Evolutionary conservation across 108 stramenopile species (phyloP).

Genomic region (Cyclotella atomus): DNA sequence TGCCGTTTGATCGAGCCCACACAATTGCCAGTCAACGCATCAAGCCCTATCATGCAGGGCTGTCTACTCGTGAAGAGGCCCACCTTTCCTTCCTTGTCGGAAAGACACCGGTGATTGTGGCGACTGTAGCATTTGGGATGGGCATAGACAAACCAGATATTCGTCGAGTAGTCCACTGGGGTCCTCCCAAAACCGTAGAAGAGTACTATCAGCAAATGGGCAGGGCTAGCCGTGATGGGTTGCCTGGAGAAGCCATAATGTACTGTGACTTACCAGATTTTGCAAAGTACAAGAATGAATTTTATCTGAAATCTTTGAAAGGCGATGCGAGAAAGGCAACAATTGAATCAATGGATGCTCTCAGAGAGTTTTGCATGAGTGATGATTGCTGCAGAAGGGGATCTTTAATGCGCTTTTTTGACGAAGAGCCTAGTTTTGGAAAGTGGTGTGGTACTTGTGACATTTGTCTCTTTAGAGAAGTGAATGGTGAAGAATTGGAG

Average conservation of each 20-base stretch:
- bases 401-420: slow-evolving; percentile 71
- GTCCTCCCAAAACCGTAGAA: slow-evolving; percentile 91
- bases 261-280: slow-evolving; percentile 67
- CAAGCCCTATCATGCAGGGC: slow-evolving; percentile 86
- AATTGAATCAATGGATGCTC: slow-evolving; percentile 52
- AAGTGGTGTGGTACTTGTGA: slow-evolving; percentile 87
- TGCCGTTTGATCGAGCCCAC: slow-evolving; percentile 18
- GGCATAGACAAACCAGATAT: slow-evolving; percentile 94
- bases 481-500: slow-evolving; percentile 55
- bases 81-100: slow-evolving; percentile 88
- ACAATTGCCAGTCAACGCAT: slow-evolving; percentile 26
- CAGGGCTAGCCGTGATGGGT: slow-evolving; percentile 94
- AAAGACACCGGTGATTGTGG: slow-evolving; percentile 81
- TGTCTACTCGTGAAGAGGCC: slow-evolving; percentile 61
- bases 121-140: slow-evolving; percentile 98
- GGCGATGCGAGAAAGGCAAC: slow-evolving; percentile 51
- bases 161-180: slow-evolving; percentile 89
- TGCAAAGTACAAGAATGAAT: slow-evolving; percentile 67
- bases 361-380: slow-evolving; percentile 62
- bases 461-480: slow-evolving; percentile 45
- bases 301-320: slow-evolving; percentile 66
- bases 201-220: slow-evolving; percentile 97
- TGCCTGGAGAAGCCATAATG: slow-evolving; percentile 75
- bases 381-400: slow-evolving; percentile 68
- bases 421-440: slow-evolving; percentile 69